Evolutionary conservation across 768 basidiomycete species (phyloP), one percentile per base, ranked within the genome.

Genomic region (Lactarius deliciosus): DNA sequence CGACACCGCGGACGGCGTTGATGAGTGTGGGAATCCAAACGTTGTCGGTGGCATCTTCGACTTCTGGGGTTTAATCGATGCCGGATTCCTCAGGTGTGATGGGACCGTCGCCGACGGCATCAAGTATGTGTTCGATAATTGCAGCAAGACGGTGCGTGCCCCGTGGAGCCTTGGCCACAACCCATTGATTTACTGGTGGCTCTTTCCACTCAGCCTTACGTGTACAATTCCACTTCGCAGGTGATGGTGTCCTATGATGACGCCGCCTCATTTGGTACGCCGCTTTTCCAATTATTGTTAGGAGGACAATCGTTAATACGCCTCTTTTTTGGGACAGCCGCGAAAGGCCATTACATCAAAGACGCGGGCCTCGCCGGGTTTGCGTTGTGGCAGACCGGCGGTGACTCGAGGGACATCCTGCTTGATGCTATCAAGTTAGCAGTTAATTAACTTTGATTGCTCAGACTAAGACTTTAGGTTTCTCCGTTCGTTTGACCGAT

Each of bases 161-260:
- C 78, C 3, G 4, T 9, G 41, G 8, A 10, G 20, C 57, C 5
- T 30, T 64, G 20, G 32, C 32, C n/a, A 5, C 8, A 0, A 50
- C 6, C 2, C 7, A 32, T 63, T 50, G 6, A 25, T 43, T 18
- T 61, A 57, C 71, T 41, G 9, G 16, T 6, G 28, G 53, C 36
- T 43, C 34, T 59, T 43, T 36, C n/a, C 15, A 43, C 64, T 28
- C 72, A 92, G 91, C 87, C 90, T 1, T 90, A 82, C 65, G 81
- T 90, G 30, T 91, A 90, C 75, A 81, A 88, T 73, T 66, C 80
- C 50, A 76, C 76, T 1, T 78, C 80, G 0, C 76, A 85, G 54
- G 76, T 85, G 61, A 80, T 87, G 78, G 80, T 92, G 40, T 83
- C 90, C 1, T 92, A 83, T 70, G 91, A 92, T 66, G 78, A 90